Conservation (phyloP, 805 yeast species). For the Nakazawaea peltata region DNA sequence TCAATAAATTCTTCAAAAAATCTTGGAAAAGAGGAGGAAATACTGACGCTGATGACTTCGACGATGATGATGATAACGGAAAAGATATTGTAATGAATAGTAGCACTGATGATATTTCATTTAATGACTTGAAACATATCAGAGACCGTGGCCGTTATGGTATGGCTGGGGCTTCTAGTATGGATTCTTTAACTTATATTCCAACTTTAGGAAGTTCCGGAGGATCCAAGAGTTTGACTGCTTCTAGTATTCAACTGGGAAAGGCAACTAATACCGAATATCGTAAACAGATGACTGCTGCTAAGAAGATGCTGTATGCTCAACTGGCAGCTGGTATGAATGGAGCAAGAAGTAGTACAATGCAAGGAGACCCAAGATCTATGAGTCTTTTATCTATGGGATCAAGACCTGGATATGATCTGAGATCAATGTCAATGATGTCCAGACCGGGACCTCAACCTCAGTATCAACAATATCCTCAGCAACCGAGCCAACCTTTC, state of each 20-base stretch:
- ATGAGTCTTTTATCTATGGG: slow-evolving; percentile 22
- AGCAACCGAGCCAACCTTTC: slow-evolving; percentile 3
- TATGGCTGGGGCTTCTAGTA: slow-evolving; percentile 21
- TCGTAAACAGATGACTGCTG: slow-evolving; percentile 61
- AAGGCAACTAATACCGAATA: slow-evolving; percentile 47
- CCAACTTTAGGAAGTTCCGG: slow-evolving; percentile 47
- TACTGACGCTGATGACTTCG: slow-evolving; percentile 19
- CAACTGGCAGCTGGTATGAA: slow-evolving; percentile 14
- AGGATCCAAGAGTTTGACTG: neutral
- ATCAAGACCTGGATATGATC: slow-evolving; percentile 22
- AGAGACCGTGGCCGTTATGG: slow-evolving; percentile 66
- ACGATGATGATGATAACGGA: slow-evolving; percentile 18
- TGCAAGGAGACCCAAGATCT: slow-evolving; percentile 20
- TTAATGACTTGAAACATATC: slow-evolving; percentile 55
- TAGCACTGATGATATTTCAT: slow-evolving; percentile 43
- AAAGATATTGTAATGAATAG: slow-evolving; percentile 19
- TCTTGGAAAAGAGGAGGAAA: slow-evolving; percentile 21
- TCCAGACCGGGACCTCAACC: no score
- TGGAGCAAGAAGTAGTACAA: slow-evolving; percentile 9
- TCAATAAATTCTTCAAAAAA: slow-evolving; percentile 35
- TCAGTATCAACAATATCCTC: slow-evolving; percentile 4
- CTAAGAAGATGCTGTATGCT: slow-evolving; percentile 47
- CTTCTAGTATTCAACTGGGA: slow-evolving; percentile 14
- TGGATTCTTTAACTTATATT: slow-evolving; percentile 57
- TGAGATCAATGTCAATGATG: slow-evolving; percentile 37